These are phyloP conservation scores for Ceratobasidium sp. DNA, from an alignment of 1,284 basidiomycete genomes.

Conservation along the genomic window DNA sequence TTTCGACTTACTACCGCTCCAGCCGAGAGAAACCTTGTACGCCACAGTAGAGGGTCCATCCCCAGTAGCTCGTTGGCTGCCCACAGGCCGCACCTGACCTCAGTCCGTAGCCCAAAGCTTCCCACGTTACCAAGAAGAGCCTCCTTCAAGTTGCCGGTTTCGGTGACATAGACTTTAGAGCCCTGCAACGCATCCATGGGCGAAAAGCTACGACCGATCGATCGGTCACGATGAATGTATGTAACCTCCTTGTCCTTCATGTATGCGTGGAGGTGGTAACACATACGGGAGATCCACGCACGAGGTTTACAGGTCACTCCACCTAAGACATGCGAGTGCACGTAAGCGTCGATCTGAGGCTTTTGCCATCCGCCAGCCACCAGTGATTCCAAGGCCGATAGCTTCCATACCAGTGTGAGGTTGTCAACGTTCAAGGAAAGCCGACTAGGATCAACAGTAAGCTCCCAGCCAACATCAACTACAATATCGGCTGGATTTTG, in stretches of 20 bases:
- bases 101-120: neutral
- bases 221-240: slow-evolving; percentile 14
- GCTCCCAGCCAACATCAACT: slow-evolving; percentile 7
- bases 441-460: neutral
- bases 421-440: neutral
- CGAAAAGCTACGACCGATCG: neutral
- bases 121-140: neutral
- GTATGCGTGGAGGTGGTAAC: neutral
- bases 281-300: neutral
- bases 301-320: neutral
- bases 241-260: slow-evolving; percentile 23
- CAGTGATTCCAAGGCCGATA: neutral
- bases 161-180: neutral
- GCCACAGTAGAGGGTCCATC: neutral
- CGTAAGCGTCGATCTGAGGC: neutral
- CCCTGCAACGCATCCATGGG: neutral
- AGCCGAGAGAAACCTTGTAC: neutral
- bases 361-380: neutral
- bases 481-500: slow-evolving; percentile 26
- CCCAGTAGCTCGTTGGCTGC: neutral
- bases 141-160: neutral
- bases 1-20: slow-evolving; percentile 18
- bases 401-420: slow-evolving; percentile 12
- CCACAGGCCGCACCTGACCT: slow-evolving; percentile 13
- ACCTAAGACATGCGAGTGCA: slow-evolving; percentile 18